Conservation (phyloP, 768 basidiomycete genomes). For the Boletus subparvulus region DNA sequence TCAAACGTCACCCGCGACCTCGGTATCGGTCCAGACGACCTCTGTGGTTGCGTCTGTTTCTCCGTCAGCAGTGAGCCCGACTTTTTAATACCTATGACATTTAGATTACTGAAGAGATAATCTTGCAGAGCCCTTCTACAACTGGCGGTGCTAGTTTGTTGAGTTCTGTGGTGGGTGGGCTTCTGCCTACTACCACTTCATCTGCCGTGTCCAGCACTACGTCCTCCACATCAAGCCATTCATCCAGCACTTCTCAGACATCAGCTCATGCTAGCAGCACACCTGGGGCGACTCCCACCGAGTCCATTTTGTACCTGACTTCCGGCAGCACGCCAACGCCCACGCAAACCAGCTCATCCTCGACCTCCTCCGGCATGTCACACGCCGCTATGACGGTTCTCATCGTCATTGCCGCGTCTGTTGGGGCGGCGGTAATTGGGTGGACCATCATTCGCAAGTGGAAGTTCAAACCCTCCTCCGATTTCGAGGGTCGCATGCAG, state of each 20-base stretch:
- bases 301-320: conserved; percentile 48
- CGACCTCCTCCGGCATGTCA: conserved; percentile 39
- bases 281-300: conserved; percentile 41
- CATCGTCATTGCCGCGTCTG: conserved; percentile 64
- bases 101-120: conserved; percentile 1
- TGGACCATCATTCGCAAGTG: conserved; percentile 94
- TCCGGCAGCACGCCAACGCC: conserved; percentile 18
- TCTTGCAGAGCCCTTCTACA: conserved; percentile 14
- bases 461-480: conserved; percentile 79
- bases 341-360: conserved; percentile 20
- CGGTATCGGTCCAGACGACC: conserved; percentile 12
- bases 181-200: conserved; percentile 16
- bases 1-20: conserved; percentile 16
- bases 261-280: conserved; percentile 23
- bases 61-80: conserved; percentile 21
- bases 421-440: conserved; percentile 68
- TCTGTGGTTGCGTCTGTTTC: conserved; percentile 14
- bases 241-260: conserved; percentile 15
- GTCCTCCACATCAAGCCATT: conserved; percentile 14
- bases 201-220: conserved; percentile 18
- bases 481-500: conserved; percentile 81
- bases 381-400: conserved; percentile 55
- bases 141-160: conserved; percentile 5
- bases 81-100: background rate
- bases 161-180: conserved; percentile 8